Percentiles rank a stretch among this genome's conserved stretches.
phyloP scores from a whole-genome alignment of 2,329 filamentous ascomycete genomes.

The Calonectria ilicicola region DNA sequence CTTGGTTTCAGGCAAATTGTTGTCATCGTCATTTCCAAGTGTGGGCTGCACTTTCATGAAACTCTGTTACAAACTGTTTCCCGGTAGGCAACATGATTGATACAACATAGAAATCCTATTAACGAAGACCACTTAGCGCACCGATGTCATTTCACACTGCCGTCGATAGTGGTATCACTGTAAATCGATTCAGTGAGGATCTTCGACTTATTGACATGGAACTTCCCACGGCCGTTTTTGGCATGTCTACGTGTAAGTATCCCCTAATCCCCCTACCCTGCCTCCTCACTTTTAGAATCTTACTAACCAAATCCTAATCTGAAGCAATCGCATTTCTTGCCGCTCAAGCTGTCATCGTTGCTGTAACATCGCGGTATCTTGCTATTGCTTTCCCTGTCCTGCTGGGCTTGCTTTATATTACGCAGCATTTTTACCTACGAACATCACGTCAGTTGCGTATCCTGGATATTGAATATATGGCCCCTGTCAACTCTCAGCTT shows the following conservation, averaged over 20 bases:
- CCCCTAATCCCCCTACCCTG: neutral
- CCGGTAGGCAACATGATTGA: neutral
- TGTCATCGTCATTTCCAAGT: constrained; percentile 14
- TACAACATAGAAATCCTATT: neutral
- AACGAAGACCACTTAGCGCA: constrained; percentile 14
- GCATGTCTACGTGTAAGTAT: constrained; percentile 19
- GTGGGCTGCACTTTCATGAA: constrained; percentile 15
- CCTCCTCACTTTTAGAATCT: neutral
- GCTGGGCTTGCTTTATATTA: constrained; percentile 41
- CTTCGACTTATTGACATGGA: constrained; percentile 38
- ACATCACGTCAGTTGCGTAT: constrained; percentile 53
- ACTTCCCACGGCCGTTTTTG: constrained; percentile 33
- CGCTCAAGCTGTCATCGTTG: constrained; percentile 34
- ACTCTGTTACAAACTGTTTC: constrained; percentile 9
- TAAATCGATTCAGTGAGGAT: constrained; percentile 39
- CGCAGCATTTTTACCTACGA: constrained; percentile 36
- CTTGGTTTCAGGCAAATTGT: constrained; percentile 1
- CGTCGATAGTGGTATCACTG: constrained; percentile 33
- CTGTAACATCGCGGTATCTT: constrained; percentile 47
- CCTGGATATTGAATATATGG: constrained; percentile 51
- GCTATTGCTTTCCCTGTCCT: constrained; percentile 46
- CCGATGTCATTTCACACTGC: constrained; percentile 33
- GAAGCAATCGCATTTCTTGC: constrained; percentile 3
- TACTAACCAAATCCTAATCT: neutral
- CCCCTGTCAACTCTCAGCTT: constrained; percentile 50